Conservation (phyloP, 192 early-diverging fungal genomes). For the Coemansia sp. region DNA sequence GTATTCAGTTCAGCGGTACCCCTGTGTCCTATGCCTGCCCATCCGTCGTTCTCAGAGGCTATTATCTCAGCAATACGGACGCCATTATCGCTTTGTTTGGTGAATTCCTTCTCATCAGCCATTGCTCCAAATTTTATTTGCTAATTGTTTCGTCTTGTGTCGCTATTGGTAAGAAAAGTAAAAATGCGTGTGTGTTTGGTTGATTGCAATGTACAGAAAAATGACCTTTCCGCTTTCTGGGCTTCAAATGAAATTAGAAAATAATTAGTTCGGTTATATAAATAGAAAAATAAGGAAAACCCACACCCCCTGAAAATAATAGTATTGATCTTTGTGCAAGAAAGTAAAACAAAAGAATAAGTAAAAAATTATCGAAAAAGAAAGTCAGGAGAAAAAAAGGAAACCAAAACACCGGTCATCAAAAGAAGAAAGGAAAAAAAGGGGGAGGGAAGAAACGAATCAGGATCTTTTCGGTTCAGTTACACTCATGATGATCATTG, state of each 20-base stretch:
- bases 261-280: too few species aligned
- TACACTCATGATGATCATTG: not conserved
- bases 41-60: not conserved
- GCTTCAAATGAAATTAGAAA: too few species aligned
- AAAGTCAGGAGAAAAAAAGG: not conserved
- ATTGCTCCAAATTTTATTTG: not conserved
- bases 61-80: not conserved
- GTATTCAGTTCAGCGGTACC: not conserved
- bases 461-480: not conserved
- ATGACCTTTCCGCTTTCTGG: too few species aligned
- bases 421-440: not conserved
- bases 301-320: too few species aligned
- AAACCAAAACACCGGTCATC: not conserved
- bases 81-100: not conserved
- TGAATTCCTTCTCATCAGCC: constrained; percentile 5
- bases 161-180: not conserved
- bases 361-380: not conserved
- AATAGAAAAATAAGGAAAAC: too few species aligned
- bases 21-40: not conserved
- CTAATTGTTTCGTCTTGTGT: not conserved
- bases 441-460: not conserved
- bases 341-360: not conserved
- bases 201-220: too few species aligned
- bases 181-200: not conserved
- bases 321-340: not conserved